Evolutionary conservation across 768 basidiomycete genomes (phyloP).

Genomic region (Pleurotus citrinopileatus): DNA sequence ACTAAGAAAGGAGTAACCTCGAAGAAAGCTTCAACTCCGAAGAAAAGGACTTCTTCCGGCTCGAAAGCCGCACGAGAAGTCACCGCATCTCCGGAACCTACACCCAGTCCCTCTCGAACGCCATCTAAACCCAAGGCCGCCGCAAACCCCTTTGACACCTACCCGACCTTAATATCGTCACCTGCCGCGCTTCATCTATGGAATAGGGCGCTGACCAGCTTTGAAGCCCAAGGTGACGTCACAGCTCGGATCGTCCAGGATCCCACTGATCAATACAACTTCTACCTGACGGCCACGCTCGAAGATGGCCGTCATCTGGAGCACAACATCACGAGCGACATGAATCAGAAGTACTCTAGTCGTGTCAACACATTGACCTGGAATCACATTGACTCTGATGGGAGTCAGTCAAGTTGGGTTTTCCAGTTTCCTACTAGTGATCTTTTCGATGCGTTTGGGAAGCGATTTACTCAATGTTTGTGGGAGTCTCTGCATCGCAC

Average conservation of each 20-base stretch:
- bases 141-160: slow-evolving; percentile 3
- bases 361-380: slow-evolving; percentile 80
- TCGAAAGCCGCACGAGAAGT: not conserved
- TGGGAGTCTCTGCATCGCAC: slow-evolving; percentile 81
- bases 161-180: slow-evolving; percentile 29
- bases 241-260: slow-evolving; percentile 50
- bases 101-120: not conserved
- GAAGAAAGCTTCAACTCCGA: not conserved
- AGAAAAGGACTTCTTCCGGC: not conserved
- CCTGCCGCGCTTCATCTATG: slow-evolving; percentile 63
- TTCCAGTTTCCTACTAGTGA: slow-evolving; percentile 62
- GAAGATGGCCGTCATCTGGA: slow-evolving; percentile 50
- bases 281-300: slow-evolving; percentile 55
- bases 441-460: slow-evolving; percentile 57
- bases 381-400: slow-evolving; percentile 65
- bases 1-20: not conserved
- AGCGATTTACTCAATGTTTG: slow-evolving; percentile 61
- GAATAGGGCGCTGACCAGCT: slow-evolving; percentile 48
- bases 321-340: slow-evolving; percentile 61
- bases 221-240: slow-evolving; percentile 47
- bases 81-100: not conserved
- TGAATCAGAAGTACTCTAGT: slow-evolving; percentile 69
- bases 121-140: not conserved
- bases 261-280: slow-evolving; percentile 44
- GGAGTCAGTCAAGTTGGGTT: slow-evolving; percentile 74